Evolutionary conservation across 179 eudicot genomes (phyloP), one percentile per base, ranked within the genome.

Genomic region (Corrigiola litoralis): DNA sequence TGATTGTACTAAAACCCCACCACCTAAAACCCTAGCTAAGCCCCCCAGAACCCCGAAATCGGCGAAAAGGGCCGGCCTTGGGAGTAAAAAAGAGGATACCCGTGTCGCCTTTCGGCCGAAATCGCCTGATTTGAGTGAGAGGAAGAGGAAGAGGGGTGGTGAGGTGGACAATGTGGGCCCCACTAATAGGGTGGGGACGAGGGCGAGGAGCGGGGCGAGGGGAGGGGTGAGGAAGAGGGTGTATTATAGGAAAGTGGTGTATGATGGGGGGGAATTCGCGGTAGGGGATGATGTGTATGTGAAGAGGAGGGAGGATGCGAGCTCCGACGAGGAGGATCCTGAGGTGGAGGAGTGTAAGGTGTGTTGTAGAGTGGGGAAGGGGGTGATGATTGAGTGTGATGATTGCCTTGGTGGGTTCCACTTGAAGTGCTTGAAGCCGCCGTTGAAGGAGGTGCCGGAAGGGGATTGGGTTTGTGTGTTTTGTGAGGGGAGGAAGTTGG

Each of bases 371-470:
- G 68, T 56, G 12, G 77, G 80, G 0, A 58, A 33, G 31, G 67
- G 41, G 24, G 31, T 77, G 58, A 77, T 94, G 99, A 81, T 95
- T 40, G 99, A 95, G 70, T 91, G 96, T 51, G 99, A 91, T 75
- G 92, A 88, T 58, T 95, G 99, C 56, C 78, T 95, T 48, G 82
- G 82, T 72, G 99, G 99, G 69, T 95, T 88, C 73, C 99, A 95
- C 66, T 81, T 95, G 81, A 91, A 85, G 67, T 95, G 99, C 45
- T 66, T 88, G 80, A 95, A 81, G 75, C 97, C 99, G 1, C 97
- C 97, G 8, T 63, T 91, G 73, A 87, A 77, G 75, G 83, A 74
- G 60, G 92, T 91, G 55, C 97, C 97, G 1, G 99, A 88, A 55
- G 96, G 90, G 27, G 95, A 95, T 77, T 95, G 99, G 99, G 53